These are phyloP conservation scores for Xylaria intraflava DNA, from an alignment of 495 filamentous ascomycete genomes.

Conservation along the genomic window DNA sequence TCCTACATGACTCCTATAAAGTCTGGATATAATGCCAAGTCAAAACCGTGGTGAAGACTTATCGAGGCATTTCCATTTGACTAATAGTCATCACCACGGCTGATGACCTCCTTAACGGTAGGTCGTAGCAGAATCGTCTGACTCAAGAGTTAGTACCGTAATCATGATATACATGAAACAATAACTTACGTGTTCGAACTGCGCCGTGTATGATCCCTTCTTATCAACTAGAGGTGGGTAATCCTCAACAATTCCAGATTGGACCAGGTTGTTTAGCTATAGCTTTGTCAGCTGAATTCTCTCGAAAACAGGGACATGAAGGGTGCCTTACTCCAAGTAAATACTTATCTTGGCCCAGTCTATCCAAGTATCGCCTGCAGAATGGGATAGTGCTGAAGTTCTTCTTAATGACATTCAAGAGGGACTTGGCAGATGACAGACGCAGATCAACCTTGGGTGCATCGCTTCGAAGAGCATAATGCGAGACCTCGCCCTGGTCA, in stretches of 20 bases:
- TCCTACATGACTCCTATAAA: too few relatives aligned
- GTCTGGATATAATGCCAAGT: background rate
- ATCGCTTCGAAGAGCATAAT: slow-evolving; percentile 63
- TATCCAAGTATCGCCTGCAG: slow-evolving; percentile 79
- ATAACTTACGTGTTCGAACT: slow-evolving; percentile 81
- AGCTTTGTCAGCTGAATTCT: slow-evolving; percentile 14
- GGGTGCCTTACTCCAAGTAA: slow-evolving; percentile 61
- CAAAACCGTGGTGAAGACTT: background rate
- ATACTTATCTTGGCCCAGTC: slow-evolving; percentile 82
- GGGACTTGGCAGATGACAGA: slow-evolving; percentile 68
- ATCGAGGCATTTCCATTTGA: background rate
- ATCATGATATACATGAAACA: background rate
- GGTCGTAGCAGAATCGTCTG: slow-evolving; percentile 83
- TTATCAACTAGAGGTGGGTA: slow-evolving; percentile 87
- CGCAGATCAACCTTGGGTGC: slow-evolving; percentile 61
- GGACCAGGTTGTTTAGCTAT: slow-evolving; percentile 82
- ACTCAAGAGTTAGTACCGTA: slow-evolving; percentile 22
- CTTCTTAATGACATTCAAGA: slow-evolving; percentile 82
- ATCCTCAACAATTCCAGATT: slow-evolving; percentile 75
- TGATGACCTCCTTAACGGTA: slow-evolving; percentile 88
- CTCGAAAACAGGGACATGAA: background rate
- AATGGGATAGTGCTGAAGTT: slow-evolving; percentile 88
- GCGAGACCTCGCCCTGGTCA: slow-evolving; percentile 77
- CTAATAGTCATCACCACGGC: slow-evolving; percentile 84
- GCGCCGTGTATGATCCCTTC: slow-evolving; percentile 92